Base-by-base conservation (phyloP, 306 rosid species). In the Lathyrus oleraceus region DNA sequence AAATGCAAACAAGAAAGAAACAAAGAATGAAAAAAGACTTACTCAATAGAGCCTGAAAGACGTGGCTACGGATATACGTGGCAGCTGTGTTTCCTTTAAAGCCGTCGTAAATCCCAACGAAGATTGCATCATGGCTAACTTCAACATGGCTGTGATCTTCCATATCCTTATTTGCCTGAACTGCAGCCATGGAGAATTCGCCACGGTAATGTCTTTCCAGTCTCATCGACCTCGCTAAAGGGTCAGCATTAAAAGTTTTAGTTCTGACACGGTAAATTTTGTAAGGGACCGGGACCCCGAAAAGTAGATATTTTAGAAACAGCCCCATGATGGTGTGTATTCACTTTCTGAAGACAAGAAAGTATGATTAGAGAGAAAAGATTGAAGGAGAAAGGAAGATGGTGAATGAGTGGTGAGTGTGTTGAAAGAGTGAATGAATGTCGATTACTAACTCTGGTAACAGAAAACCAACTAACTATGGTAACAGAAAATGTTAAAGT, bases 21-120 rank as follows among this genome's bases (percentile, higher is more conserved):
- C 25, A 17, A 49, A 45, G 10, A 47, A 47, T 15, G 58, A 51
- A 36, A 32, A 3, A 32, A 15, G 15, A 61, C 66, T 36, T 5
- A 36, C 66, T 36, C 47, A 38, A 10, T 61, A 61, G 15, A 20
- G 23, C 20, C 5, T 2, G 0, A 8, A 61, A 61, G 45, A 36
- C 13, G 12, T 17, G 20, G 0, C 2, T 10, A 5, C 38, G 27
- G 15, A 61, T 2, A 19, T 61, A 61, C 2, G 8, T 12, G 17
- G 61, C 1, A 17, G 48, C 8, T 3, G 14, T 5, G 3, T 6
- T 3, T 1, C 68, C 52, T 39, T 14, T 6, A 61, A 10, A 15
- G 49, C 67, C 67, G 19, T 61, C 67, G 5, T 61, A 61, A 61
- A 61, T 4, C 7, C 49, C 67, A 19, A 39, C n/a, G 28, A 30